phyloP scores from a whole-genome alignment of 495 filamentous ascomycete species.

The Lasiosphaeris hirsuta region DNA sequence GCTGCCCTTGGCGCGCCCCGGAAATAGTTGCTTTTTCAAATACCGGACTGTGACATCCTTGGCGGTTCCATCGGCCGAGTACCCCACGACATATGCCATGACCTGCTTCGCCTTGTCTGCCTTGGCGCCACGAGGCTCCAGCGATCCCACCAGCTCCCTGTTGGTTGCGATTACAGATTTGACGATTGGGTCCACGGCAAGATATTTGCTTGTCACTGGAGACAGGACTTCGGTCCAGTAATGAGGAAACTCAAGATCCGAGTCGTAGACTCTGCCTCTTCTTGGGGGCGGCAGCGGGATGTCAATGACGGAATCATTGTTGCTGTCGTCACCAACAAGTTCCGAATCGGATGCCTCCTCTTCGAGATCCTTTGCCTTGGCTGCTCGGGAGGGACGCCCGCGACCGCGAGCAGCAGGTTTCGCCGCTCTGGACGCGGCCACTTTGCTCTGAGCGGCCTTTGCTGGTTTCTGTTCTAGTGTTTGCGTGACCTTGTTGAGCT shows the following conservation, averaged over 20 bases:
- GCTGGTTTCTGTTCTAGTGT: conserved; percentile 13
- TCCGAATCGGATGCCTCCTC: conserved; percentile 35
- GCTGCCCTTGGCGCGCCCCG: conserved; percentile 86
- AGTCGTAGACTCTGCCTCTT: conserved; percentile 50
- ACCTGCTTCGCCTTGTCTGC: conserved; percentile 85
- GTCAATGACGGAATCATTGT: conserved; percentile 40
- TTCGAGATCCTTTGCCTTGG: conserved; percentile 21
- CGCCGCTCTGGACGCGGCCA: conserved; percentile 14
- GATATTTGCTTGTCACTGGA: conserved; percentile 69
- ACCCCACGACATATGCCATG: conserved; percentile 86
- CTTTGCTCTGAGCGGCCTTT: conserved; percentile 14
- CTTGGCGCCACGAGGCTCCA: conserved; percentile 78
- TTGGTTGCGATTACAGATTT: conserved; percentile 63
- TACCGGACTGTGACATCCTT: conserved; percentile 96
- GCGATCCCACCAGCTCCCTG: conserved; percentile 65
- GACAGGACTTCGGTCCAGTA: conserved; percentile 94
- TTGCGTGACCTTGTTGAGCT: conserved; percentile 12
- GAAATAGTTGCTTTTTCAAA: conserved; percentile 76
- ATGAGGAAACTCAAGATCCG: conserved; percentile 73
- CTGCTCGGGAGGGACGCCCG: conserved; percentile 48
- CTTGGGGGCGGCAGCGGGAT: conserved; percentile 26
- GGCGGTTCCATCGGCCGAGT: conserved; percentile 79
- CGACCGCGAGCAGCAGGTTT: conserved; percentile 2
- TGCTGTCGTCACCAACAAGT: conserved; percentile 36
- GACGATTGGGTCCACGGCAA: conserved; percentile 73